Conservation (phyloP, 139 green algal genomes). For the Edaphochlamys debaryana region DNA sequence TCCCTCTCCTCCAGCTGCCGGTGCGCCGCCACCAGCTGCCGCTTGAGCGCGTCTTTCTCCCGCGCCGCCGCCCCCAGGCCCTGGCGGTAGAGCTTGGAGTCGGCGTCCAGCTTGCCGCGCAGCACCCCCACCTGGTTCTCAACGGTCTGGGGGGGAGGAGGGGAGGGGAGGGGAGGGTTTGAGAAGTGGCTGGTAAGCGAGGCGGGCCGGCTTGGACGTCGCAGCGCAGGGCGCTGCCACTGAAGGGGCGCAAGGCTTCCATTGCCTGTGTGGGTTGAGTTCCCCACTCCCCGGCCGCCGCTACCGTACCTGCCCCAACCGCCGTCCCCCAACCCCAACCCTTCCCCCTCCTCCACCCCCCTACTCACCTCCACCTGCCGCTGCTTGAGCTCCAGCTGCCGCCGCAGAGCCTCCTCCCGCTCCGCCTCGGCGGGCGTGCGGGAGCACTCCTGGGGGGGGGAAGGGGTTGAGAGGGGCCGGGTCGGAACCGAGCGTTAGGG, state of each 20-base stretch:
- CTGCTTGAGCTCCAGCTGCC: conserved; percentile 32
- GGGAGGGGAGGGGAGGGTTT: not conserved
- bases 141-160: not conserved
- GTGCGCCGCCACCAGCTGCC: conserved; percentile 14
- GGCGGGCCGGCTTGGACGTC: too few species aligned
- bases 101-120: conserved; percentile 27
- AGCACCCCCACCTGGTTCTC: conserved; percentile 30
- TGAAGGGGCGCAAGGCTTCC: too few species aligned
- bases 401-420: conserved; percentile 36
- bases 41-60: conserved; percentile 41
- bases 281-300: too few species aligned
- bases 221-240: not conserved
- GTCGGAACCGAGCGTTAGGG: too few species aligned
- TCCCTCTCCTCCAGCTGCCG: conserved; percentile 11
- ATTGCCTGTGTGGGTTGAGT: too few species aligned
- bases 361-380: conserved; percentile 30
- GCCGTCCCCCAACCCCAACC: too few species aligned
- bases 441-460: conserved; percentile 36
- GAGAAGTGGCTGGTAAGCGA: too few species aligned
- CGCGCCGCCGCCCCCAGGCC: conserved; percentile 26
- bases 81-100: conserved; percentile 31
- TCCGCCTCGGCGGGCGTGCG: conserved; percentile 45
- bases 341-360: too few species aligned
- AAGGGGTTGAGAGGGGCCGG: too few species aligned
- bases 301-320: too few species aligned